Conservation (phyloP, 305 asterid species). For the Rubia balearica region DNA sequence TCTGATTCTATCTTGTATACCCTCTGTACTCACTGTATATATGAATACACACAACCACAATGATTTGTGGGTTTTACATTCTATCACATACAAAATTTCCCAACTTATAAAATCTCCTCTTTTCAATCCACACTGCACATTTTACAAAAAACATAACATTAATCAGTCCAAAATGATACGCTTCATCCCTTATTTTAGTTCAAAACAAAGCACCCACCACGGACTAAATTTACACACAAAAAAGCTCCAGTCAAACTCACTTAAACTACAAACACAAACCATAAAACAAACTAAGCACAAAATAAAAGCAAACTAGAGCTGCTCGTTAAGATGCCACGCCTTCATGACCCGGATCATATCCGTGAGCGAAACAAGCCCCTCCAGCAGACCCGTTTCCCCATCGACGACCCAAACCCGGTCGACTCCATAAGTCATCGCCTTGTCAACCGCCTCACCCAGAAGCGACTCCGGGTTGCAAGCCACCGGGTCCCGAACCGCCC, state of each 20-base stretch:
- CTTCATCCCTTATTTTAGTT: too few relatives aligned
- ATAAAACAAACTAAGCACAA: not conserved
- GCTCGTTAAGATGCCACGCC: conserved; percentile 42
- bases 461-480: conserved; percentile 40
- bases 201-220: not conserved
- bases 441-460: conserved; percentile 61
- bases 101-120: too few relatives aligned
- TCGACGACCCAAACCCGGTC: conserved; percentile 79
- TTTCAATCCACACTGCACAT: too few relatives aligned
- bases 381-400: conserved; percentile 37
- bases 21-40: too few relatives aligned
- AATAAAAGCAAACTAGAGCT: not conserved
- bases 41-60: too few relatives aligned
- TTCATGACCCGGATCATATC: conserved; percentile 50
- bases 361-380: conserved; percentile 59
- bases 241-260: not conserved
- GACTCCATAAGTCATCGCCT: conserved; percentile 44
- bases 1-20: too few relatives aligned
- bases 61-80: too few relatives aligned
- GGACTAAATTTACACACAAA: not conserved
- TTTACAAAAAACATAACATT: too few relatives aligned
- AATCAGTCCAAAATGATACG: too few relatives aligned
- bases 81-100: too few relatives aligned
- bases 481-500: conserved; percentile 39
- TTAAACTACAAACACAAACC: not conserved